Base-by-base conservation (phyloP, 176 grass and related monocot genomes). In the Rhynchospora pubera region DNA sequence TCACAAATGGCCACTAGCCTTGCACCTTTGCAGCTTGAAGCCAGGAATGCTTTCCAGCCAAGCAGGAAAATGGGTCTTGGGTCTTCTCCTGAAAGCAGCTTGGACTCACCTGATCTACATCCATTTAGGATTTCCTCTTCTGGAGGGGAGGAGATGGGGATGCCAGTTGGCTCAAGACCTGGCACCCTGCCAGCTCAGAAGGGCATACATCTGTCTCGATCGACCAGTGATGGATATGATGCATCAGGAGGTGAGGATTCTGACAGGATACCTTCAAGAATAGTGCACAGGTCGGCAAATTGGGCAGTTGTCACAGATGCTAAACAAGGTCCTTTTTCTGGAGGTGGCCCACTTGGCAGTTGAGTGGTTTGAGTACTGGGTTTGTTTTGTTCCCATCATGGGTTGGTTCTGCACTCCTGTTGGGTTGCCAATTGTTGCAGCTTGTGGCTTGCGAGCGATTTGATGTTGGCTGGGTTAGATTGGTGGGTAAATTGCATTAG, bases 201-300 rank as follows among this genome's bases (percentile, higher is more conserved):
- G 19, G 80, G 89, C 47, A 90, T 93, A 8, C 70, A 91, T 67
- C 88, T 93, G 16, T 90, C 84, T 45, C 92, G 96, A 60, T 99
- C 96, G 0, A 87, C 93, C 0, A 99, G 96, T 3, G 96, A 99
- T 1, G 96, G 96, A 0, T 95, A 95, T 52, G 96, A 99, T 83
- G 96, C 96, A 51, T 99, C 96, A 3, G 96, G 96, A 62, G 96
- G 96, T 4, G 96, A 99, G 78, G 96, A 99, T 78, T 94, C 92
- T 4, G 93, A 99, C 56, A 86, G 93, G 18, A 95, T 99, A 53
- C 96, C 96, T 0, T 99, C 96, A 0, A 92, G 96, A 58, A 99
- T 95, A 23, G 92, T 99, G 45, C 96, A 99, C 77, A 87, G 96
- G 57, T 95, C 96, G 0, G 80, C 92, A 7, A 95, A 95, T 47